Base-by-base conservation (phyloP, 2,329 filamentous ascomycete genomes). In the Sporothrix mexicana region DNA sequence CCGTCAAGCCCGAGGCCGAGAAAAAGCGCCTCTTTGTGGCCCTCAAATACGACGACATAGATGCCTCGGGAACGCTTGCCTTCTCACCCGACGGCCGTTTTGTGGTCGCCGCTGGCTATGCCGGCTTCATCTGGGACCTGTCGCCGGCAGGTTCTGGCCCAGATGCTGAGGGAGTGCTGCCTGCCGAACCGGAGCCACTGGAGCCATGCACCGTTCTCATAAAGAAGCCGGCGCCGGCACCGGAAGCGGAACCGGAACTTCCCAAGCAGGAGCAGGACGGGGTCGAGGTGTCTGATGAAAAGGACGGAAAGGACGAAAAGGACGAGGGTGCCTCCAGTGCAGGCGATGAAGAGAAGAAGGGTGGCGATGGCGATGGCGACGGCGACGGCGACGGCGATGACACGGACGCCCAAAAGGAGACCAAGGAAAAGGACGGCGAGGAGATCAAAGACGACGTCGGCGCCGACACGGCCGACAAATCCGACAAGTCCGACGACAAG, bases 41-140 rank as follows among this genome's bases (percentile, higher is more conserved):
- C 10, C 10, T 67, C 45, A 36, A 51, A 3, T 41, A 36, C 36
- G 10, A 15, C 5, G 12, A 4, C 2, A 36, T 23, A 51, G n/a
- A 49, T 9, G 15, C 36, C 23, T 3, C 0, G 2, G 64, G 43
- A 36, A 30, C 64, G 23, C 13, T 67, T 3, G 64, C 64, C 3
- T 51, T 67, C 23, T 67, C 64, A 15, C 64, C 64, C 20, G 64
- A 67, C 64, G 64, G 64, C 13, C 64, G 64, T 4, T 67, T 67
- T 23, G 23, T 67, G 13, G 64, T 23, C 64, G 51, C 43, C 13
- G 17, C 43, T 10, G 64, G 64, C 43, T 45, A 20, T 13, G 43
- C 36, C 20, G 64, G 64, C 64, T 45, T 36, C 9, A 51, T 67
- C 45, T 67, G 43, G 43, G 64, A 67, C 64, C 30, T 67, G 20